Conservation (phyloP, 1,284 basidiomycete genomes). For the Fomes fomentarius region DNA sequence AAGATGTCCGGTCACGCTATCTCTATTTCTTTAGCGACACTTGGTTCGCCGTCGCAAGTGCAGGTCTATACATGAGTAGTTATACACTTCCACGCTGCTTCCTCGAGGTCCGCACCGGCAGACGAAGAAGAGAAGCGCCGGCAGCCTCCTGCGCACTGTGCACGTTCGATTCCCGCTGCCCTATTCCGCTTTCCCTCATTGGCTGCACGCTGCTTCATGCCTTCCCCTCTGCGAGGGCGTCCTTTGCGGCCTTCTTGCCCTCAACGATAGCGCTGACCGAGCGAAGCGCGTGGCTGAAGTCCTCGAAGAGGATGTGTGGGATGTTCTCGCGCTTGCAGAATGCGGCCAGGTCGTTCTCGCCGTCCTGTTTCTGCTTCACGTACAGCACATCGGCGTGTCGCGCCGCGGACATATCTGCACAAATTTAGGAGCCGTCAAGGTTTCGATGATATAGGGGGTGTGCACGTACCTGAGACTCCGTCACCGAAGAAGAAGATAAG, state of each 20-base stretch:
- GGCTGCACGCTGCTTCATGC: conserved; percentile 17
- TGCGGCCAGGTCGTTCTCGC: conserved; percentile 83
- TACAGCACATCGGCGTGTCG: conserved; percentile 89
- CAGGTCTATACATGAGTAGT: too few relatives aligned
- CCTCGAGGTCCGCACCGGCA: too few relatives aligned
- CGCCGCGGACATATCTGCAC: conserved; percentile 85
- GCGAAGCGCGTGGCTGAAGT: conserved; percentile 64
- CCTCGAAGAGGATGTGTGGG: conserved; percentile 65
- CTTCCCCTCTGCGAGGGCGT: conserved; percentile 39
- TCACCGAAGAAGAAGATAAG: conserved; percentile 95
- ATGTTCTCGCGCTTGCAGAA: conserved; percentile 78
- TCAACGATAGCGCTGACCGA: conserved; percentile 70
- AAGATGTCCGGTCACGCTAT: too few relatives aligned
- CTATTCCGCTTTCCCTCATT: background rate
- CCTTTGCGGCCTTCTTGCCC: conserved; percentile 49
- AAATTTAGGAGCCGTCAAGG: background rate
- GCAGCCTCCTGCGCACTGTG: too few relatives aligned
- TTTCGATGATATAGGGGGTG: background rate
- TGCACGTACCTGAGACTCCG: conserved; percentile 80
- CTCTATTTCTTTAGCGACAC: too few relatives aligned
- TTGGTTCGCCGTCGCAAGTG: too few relatives aligned
- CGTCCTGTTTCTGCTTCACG: conserved; percentile 80
- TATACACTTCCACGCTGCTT: too few relatives aligned
- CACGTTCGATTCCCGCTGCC: too few relatives aligned
- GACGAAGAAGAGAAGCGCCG: too few relatives aligned